A percentile compares a stretch with the other conserved stretches of the same genome.
These are phyloP conservation scores for Acer campestre DNA, from an alignment of 345 rosid genomes.

Conservation along the genomic window DNA sequence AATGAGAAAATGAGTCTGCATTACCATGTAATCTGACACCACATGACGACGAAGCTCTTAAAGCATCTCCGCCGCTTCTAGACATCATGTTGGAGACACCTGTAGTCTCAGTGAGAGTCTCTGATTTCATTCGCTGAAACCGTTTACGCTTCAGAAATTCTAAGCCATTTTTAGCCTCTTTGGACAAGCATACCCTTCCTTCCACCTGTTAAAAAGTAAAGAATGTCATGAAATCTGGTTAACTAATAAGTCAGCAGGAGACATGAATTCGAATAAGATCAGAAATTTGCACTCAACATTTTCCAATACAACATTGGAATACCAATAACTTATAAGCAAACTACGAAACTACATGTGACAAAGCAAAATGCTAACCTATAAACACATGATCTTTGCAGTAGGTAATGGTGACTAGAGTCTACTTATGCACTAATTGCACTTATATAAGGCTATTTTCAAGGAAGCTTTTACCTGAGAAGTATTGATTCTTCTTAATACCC, in stretches of 20 bases:
- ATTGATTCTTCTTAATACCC: background rate
- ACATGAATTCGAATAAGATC: background rate
- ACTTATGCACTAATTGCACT: background rate
- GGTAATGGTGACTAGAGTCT: background rate
- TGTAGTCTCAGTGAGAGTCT: conserved; percentile 39
- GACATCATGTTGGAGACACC: conserved; percentile 48
- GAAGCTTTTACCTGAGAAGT: background rate
- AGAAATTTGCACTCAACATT: conserved; percentile 4
- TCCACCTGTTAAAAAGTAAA: conserved; percentile 70
- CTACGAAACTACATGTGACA: background rate
- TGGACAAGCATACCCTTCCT: conserved; percentile 76
- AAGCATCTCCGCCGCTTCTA: conserved; percentile 89
- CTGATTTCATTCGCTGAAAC: conserved; percentile 75
- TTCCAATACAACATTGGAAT: conserved; percentile 13
- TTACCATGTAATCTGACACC: conserved; percentile 70
- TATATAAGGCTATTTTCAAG: background rate
- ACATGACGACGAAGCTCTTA: conserved; percentile 76
- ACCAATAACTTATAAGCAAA: background rate
- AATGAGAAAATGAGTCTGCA: conserved; percentile 36
- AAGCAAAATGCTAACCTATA: background rate
- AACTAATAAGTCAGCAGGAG: conserved; percentile 6
- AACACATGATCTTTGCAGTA: background rate
- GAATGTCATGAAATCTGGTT: background rate
- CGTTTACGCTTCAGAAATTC: conserved; percentile 83
- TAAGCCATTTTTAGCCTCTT: conserved; percentile 70